Base-by-base conservation (phyloP, 352 stramenopile species). In the Peronospora belbahrii region DNA sequence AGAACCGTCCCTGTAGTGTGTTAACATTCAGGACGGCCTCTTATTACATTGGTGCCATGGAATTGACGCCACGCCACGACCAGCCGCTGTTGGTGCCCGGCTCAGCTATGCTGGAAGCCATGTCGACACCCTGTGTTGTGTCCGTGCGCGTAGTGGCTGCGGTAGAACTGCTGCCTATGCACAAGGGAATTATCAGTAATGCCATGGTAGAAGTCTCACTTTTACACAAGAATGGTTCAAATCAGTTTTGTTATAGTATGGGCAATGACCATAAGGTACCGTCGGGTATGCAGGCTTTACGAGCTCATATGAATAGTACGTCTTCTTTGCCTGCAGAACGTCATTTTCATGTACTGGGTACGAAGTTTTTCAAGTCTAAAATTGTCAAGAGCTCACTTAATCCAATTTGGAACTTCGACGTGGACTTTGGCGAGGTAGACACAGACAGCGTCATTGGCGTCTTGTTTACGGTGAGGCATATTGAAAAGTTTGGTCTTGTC, bases 371-470 rank as follows among this genome's bases (percentile, higher is more conserved):
- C 44, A 67, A 66, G 39, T 78, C 70, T 17, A 69, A 59, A 25
- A 49, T 86, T 30, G 64, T 86, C 40, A 81, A 79, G 64, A 84
- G 65, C 39, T 82, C 77, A 30, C 64, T 88, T 15, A 86, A 88
- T 51, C 77, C 77, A 25, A 83, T 86, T 40, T 88, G 77, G 77
- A 83, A 86, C 53, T 74, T 88, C 34, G 72, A 86, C 48, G 72
- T 85, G 33, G 77, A 88, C 55, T 88, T 88, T 59, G 77, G 77
- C 18, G 74, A 86, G 48, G 71, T 85, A 14, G 74, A 86, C 50
- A 73, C 61, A 5, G 72, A 86, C 22, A 70, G 57, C 31, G 73
- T 86, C 36, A 55, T 84, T 32, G 77, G 77, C 19, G 77, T 88
- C 37, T 51, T 79, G 30, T 74, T 86, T 42, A 73, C 75, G 10